phyloP scores from a whole-genome alignment of 2,329 filamentous ascomycete species.

The Colletotrichum sidae region DNA sequence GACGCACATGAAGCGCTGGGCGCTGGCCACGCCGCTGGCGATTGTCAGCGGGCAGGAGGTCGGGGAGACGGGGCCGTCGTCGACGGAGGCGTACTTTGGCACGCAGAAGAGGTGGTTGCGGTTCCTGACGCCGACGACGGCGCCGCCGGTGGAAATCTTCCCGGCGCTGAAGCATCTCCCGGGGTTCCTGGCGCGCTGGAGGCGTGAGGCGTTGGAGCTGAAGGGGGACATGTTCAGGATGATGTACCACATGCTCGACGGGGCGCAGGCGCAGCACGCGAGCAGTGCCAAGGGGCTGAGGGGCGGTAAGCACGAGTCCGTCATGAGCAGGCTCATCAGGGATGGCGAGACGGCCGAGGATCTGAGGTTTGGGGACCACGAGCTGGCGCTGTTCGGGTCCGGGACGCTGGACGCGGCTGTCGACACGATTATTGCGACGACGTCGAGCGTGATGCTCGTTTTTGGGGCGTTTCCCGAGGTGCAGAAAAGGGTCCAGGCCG shows the following conservation, averaged over 20 bases:
- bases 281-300: conserved; percentile 43
- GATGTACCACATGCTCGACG: conserved; percentile 52
- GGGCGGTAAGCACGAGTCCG: conserved; percentile 53
- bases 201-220: conserved; percentile 53
- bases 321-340: conserved; percentile 54
- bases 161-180: conserved; percentile 54
- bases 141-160: conserved; percentile 44
- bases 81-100: conserved; percentile 39
- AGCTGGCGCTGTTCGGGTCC: conserved; percentile 16
- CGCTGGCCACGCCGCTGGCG: conserved; percentile 42
- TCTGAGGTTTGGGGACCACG: conserved; percentile 2
- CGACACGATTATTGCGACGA: conserved; percentile 11
- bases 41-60: conserved; percentile 40
- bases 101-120: conserved; percentile 41
- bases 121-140: conserved; percentile 42
- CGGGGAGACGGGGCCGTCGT: conserved; percentile 31
- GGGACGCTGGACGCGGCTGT: conserved; percentile 23
- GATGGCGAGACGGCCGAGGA: conserved; percentile 47
- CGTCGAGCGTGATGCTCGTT: conserved; percentile 35
- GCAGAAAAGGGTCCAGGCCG: conserved; percentile 41
- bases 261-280: conserved; percentile 44
- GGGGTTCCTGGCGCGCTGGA: conserved; percentile 58
- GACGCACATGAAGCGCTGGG: conserved; percentile 40
- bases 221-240: conserved; percentile 51
- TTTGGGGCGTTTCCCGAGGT: conserved; percentile 41